A percentile compares a stretch with the other conserved stretches of the same genome.
These are phyloP conservation scores for Aciculosporium take DNA, from an alignment of 2,329 filamentous ascomycete genomes.

Conservation along the genomic window DNA sequence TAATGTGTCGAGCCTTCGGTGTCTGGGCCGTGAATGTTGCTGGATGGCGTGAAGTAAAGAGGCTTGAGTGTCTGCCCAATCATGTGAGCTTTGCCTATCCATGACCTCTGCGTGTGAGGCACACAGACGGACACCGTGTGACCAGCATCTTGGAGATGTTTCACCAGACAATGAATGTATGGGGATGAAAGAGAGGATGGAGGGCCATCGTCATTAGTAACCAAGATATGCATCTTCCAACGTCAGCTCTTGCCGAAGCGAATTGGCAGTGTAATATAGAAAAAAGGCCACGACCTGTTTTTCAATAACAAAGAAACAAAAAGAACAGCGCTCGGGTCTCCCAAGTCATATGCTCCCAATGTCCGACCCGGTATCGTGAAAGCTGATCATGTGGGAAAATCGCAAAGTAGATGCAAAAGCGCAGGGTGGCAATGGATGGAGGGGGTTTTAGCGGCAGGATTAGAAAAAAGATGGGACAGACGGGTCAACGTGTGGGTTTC, in stretches of 20 bases:
- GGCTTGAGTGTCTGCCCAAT: constrained; percentile 80
- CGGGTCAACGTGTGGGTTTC: background rate
- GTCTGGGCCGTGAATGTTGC: constrained; percentile 25
- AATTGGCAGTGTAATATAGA: background rate
- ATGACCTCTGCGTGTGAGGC: constrained; percentile 82
- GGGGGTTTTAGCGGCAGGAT: too few species aligned
- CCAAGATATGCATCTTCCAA: constrained; percentile 49
- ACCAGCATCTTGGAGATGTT: constrained; percentile 56
- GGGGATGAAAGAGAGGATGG: constrained; percentile 66
- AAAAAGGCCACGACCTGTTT: background rate
- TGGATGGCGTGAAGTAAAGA: constrained; percentile 60
- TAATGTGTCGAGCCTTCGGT: constrained; percentile 52
- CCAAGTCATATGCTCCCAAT: background rate
- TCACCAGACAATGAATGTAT: constrained; percentile 62
- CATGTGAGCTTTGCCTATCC: constrained; percentile 97
- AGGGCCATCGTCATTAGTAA: constrained; percentile 71
- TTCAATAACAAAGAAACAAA: background rate
- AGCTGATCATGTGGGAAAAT: background rate
- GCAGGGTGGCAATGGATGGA: background rate
- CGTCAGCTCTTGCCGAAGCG: background rate
- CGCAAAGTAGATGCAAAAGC: background rate
- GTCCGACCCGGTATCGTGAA: background rate
- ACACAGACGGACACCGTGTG: constrained; percentile 87
- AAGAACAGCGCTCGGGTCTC: background rate
- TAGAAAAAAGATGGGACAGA: too few species aligned